Evolutionary conservation across 176 grass and related monocot species (phyloP).

Genomic region (Aegilops umbellulata): DNA sequence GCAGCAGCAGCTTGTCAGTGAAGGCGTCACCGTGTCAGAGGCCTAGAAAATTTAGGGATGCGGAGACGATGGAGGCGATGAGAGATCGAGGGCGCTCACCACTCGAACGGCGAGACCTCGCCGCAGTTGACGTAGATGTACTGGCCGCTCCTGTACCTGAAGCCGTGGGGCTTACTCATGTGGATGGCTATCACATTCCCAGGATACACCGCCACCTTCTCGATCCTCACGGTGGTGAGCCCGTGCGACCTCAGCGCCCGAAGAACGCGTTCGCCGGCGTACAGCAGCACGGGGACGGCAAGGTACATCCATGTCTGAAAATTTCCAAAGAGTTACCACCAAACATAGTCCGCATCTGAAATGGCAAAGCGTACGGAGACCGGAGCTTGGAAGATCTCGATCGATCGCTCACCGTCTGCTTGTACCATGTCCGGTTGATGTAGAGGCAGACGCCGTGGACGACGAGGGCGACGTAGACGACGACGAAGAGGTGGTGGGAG

Average conservation of each 20-base stretch:
- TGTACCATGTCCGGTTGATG: conserved; percentile 79
- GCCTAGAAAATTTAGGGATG: too few species aligned
- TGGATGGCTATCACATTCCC: conserved; percentile 84
- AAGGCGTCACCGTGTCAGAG: too few species aligned
- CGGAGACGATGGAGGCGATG: not conserved
- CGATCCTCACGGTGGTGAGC: conserved; percentile 64
- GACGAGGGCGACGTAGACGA: conserved; percentile 67
- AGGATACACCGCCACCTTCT: conserved; percentile 88
- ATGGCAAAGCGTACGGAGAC: too few species aligned
- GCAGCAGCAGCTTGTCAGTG: not conserved
- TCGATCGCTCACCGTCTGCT: conserved; percentile 60
- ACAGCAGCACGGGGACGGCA: conserved; percentile 56
- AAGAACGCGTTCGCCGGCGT: conserved; percentile 70
- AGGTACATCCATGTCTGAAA: conserved; percentile 99
- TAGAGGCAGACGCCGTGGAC: conserved; percentile 82
- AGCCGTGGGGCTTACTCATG: conserved; percentile 77
- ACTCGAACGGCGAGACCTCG: conserved; percentile 84
- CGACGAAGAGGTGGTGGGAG: conserved; percentile 88
- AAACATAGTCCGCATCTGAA: not conserved
- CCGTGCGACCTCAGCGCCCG: conserved; percentile 73
- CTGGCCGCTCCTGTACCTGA: conserved; percentile 94
- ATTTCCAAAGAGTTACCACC: not conserved
- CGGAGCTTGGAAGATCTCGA: too few species aligned
- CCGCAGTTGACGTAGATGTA: conserved; percentile 93
- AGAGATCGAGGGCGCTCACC: conserved; percentile 36